These are phyloP conservation scores for Massarina eburnea DNA, from an alignment of 2,329 filamentous ascomycete genomes.

Conservation along the genomic window DNA sequence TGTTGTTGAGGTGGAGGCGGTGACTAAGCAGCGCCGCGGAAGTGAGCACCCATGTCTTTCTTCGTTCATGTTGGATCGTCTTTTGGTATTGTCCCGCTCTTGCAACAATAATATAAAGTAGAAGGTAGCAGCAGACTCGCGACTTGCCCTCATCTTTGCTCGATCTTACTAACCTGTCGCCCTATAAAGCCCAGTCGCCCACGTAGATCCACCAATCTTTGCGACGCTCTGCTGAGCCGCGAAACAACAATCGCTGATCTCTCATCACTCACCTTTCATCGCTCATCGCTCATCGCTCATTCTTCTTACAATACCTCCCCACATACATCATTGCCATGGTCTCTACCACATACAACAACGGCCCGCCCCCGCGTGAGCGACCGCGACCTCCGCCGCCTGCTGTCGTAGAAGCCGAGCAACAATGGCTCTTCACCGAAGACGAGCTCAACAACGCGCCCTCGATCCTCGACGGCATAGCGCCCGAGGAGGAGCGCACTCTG, in stretches of 20 bases:
- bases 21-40: not conserved
- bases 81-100: not conserved
- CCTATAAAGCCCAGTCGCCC: not conserved
- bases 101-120: too few relatives aligned
- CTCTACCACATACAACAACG: conserved; percentile 22
- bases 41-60: not conserved
- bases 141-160: not conserved
- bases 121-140: not conserved
- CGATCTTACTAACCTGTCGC: not conserved
- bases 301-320: not conserved
- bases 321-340: conserved; percentile 26
- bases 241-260: not conserved
- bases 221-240: too few relatives aligned
- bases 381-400: conserved; percentile 46
- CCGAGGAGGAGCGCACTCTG: conserved; percentile 75
- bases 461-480: conserved; percentile 76
- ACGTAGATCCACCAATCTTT: not conserved
- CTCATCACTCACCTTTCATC: not conserved
- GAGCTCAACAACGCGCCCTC: conserved; percentile 84
- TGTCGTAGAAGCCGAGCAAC: conserved; percentile 60
- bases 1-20: not conserved
- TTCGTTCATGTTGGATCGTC: not conserved
- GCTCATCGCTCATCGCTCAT: not conserved
- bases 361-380: conserved; percentile 27
- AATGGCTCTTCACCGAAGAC: conserved; percentile 88